Conservation (phyloP, 352 stramenopile species). For the Aphanomyces astaci region DNA sequence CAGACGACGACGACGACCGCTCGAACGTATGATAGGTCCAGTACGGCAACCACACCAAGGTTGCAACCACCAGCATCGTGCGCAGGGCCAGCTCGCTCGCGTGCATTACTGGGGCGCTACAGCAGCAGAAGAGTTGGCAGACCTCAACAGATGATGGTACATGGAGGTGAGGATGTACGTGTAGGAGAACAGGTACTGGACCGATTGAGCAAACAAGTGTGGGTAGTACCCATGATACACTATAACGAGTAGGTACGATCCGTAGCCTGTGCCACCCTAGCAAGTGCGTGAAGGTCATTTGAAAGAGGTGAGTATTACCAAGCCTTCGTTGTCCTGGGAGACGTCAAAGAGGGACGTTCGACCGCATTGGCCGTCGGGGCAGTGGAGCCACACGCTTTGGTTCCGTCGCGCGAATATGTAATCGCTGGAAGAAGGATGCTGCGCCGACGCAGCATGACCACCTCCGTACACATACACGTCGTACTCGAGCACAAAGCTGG, state of each 20-base stretch:
- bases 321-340: constrained; percentile 51
- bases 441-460: constrained; percentile 33
- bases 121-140: neutral
- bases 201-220: constrained; percentile 52
- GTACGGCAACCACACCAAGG: constrained; percentile 54
- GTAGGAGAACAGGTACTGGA: constrained; percentile 74
- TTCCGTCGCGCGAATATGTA: constrained; percentile 54
- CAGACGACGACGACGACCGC: constrained; percentile 37
- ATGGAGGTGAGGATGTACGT: constrained; percentile 38
- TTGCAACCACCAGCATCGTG: constrained; percentile 43
- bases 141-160: neutral
- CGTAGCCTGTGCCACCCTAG: constrained; percentile 55
- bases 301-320: constrained; percentile 27
- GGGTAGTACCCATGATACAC: constrained; percentile 67
- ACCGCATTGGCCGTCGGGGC: constrained; percentile 41
- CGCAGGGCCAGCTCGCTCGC: constrained; percentile 65
- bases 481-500: constrained; percentile 60
- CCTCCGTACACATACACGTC: constrained; percentile 61
- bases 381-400: constrained; percentile 71
- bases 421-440: constrained; percentile 40
- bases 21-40: constrained; percentile 59
- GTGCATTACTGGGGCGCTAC: constrained; percentile 57
- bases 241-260: constrained; percentile 50
- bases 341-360: constrained; percentile 54
- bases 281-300: neutral